Percentiles rank a stretch among this genome's conserved stretches.
Conservation (phyloP, 139 green algal genomes). For the Chlorella vulgaris region DNA sequence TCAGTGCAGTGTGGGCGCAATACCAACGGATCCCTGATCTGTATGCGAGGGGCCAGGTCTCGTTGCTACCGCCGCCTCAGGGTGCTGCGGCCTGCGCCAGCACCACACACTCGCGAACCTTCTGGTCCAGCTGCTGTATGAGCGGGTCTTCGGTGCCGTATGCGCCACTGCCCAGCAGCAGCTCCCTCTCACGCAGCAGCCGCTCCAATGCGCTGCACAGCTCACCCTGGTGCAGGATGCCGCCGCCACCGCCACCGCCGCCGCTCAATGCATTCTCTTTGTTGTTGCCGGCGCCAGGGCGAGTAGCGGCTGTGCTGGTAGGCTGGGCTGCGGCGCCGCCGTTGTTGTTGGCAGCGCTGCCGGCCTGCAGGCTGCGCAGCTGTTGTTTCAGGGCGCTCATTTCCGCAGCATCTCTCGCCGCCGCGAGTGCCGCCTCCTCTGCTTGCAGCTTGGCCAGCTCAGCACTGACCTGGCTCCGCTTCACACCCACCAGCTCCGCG, state of each 20-base stretch:
- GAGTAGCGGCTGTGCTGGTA: not conserved
- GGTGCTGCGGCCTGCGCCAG: not conserved
- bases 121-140: constrained; percentile 21
- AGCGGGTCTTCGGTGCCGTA: constrained; percentile 32
- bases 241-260: not conserved
- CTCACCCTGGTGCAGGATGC: not conserved
- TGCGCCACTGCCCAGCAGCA: constrained; percentile 44
- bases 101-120: not conserved
- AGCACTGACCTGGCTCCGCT: constrained; percentile 37
- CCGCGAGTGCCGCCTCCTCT: constrained; percentile 33
- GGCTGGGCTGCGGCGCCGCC: not conserved
- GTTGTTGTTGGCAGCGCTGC: not conserved
- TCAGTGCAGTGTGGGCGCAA: no score
- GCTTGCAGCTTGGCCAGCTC: constrained; percentile 35
- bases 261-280: constrained; percentile 9
- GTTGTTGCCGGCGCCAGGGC: not conserved
- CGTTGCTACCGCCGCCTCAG: no score
- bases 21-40: no score
- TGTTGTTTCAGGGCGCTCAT: constrained; percentile 34
- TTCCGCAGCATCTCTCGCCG: constrained; percentile 24
- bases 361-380: constrained; percentile 33
- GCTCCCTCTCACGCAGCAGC: constrained; percentile 45
- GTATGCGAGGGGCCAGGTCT: no score
- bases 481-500: constrained; percentile 31
- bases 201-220: constrained; percentile 36